phyloP scores from a whole-genome alignment of 345 rosid genomes.

The Noccaea bulbosa region DNA sequence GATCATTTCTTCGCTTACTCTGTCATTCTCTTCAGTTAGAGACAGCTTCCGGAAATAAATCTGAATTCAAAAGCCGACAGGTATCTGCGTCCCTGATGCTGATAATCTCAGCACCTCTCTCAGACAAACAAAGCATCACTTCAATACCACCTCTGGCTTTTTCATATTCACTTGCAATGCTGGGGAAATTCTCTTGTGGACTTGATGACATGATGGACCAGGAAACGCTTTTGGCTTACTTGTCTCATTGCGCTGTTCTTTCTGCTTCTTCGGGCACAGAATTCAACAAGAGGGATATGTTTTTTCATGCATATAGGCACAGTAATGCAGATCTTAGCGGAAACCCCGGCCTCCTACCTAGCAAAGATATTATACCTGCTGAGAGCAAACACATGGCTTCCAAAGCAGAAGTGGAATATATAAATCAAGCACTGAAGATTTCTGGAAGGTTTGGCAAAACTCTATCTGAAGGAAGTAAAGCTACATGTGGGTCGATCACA shows the following conservation, averaged over 20 bases:
- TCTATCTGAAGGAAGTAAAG: slow-evolving; percentile 39
- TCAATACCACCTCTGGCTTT: slow-evolving; percentile 62
- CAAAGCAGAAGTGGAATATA: slow-evolving; percentile 39
- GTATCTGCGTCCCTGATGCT: slow-evolving; percentile 76
- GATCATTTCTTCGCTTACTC: neutral
- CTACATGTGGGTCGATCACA: slow-evolving; percentile 40
- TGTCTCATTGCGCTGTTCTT: slow-evolving; percentile 51
- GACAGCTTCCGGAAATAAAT: slow-evolving; percentile 57
- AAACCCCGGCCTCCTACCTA: slow-evolving; percentile 32
- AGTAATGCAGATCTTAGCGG: slow-evolving; percentile 30
- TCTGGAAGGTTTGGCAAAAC: slow-evolving; percentile 46
- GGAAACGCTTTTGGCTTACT: slow-evolving; percentile 65
- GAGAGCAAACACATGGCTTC: slow-evolving; percentile 38
- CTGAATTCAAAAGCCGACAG: slow-evolving; percentile 61
- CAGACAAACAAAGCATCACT: slow-evolving; percentile 46
- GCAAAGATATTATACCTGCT: slow-evolving; percentile 36
- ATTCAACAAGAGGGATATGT: slow-evolving; percentile 36
- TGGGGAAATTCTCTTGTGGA: slow-evolving; percentile 76
- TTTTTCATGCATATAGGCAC: slow-evolving; percentile 40
- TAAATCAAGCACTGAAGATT: slow-evolving; percentile 44
- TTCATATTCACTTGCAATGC: slow-evolving; percentile 73
- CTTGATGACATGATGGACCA: slow-evolving; percentile 66
- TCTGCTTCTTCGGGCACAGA: slow-evolving; percentile 51
- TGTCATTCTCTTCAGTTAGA: slow-evolving; percentile 61
- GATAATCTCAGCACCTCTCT: slow-evolving; percentile 71